Evolutionary conservation across 2,329 filamentous ascomycete species (phyloP), one percentile per base, ranked within the genome.

Genomic region (Diaporthe sp.): DNA sequence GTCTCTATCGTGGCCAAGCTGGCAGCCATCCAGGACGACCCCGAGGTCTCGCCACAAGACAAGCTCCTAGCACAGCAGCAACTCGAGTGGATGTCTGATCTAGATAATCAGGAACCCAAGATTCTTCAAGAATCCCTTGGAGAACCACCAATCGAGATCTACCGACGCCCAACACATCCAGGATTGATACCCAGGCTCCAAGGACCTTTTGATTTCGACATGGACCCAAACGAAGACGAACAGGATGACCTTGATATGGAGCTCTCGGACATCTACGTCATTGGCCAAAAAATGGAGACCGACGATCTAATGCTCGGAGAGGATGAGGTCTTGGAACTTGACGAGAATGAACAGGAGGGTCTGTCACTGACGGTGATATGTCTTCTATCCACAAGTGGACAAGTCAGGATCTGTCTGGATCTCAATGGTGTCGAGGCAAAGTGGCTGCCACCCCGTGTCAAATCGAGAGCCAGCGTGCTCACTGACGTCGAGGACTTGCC

Each of bases 1-100:
- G 92, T 96, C 0, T 94, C 94, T 12, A 94, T 98, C 75, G 92
- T 97, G 37, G 92, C 94, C 53, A 95, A 94, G 78, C 85, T 93
- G 17, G 91, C 89, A 2, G 88, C 89, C 4, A 87, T 90, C 55
- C 91, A 93, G 78, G 91, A 92, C 78, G 90, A 93, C 78, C 86
- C 88, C 1, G 82, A 85, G 2, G 85, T 90, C 25, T 86, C 90
- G 6, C 84, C 88, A 31, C 85, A 86, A 37, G 87, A 87, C 49
- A 92, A 88, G 80, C 84, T 90, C 4, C 83, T 93, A 46, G 89
- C 89, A 1, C 90, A 92, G 80, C 91, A 93, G 79, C 91, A 93
- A 79, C 84, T 93, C 9, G 89, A 91, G 72, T 93, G 91, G 91
- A 93, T 93, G 90, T 88, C 90, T 2, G 91, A 93, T 74, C 82